phyloP scores from a whole-genome alignment of 169 alveolate genomes.

The Eimeria necatrix region DNA sequence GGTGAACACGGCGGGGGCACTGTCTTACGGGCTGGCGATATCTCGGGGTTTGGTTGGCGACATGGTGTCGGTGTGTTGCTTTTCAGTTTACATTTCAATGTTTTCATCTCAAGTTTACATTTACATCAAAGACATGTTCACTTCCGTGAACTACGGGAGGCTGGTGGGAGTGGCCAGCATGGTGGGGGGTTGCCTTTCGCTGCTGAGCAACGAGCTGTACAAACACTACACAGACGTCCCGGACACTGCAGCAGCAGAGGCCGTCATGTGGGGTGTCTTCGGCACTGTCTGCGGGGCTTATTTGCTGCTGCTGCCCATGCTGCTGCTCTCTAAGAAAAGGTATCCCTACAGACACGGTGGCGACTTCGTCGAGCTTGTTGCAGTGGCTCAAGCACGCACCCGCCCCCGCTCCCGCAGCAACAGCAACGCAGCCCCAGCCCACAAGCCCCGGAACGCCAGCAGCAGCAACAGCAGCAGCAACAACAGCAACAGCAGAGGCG shows the following conservation, averaged over 20 bases:
- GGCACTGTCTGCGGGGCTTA: not conserved
- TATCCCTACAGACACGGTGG: too few species aligned
- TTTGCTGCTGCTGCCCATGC: not conserved
- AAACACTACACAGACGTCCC: conserved; percentile 13
- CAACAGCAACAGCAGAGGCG: too few species aligned
- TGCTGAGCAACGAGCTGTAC: conserved; percentile 78
- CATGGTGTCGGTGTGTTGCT: conserved; percentile 23
- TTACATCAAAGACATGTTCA: conserved; percentile 80
- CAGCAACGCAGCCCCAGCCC: too few species aligned
- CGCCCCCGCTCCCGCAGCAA: too few species aligned
- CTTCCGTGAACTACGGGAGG: conserved; percentile 84
- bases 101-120: conserved; percentile 84
- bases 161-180: conserved; percentile 84
- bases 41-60: not conserved
- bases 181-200: conserved; percentile 84
- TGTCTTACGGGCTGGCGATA: not conserved
- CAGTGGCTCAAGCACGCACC: too few species aligned
- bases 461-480: too few species aligned
- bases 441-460: too few species aligned
- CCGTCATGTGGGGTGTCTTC: not conserved
- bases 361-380: too few species aligned
- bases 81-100: conserved; percentile 81
- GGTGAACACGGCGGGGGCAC: not conserved
- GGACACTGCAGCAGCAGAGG: not conserved
- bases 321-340: not conserved